Evolutionary conservation across 139 green algal genomes (phyloP).

Genomic region (Volvox reticuliferus): DNA sequence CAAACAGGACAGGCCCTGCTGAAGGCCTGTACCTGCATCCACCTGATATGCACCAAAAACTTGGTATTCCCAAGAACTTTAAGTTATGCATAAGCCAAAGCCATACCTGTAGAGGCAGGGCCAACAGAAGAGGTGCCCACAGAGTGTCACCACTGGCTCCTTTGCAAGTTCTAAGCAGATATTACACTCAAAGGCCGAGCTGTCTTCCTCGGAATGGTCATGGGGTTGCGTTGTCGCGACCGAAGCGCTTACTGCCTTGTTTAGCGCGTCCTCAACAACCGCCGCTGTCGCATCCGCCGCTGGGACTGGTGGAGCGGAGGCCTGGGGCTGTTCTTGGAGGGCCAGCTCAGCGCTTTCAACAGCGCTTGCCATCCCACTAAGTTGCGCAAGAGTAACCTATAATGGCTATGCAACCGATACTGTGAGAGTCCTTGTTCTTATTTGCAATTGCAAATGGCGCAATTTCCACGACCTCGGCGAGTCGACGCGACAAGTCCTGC

Average conservation of each 20-base stretch:
- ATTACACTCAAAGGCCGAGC: constrained; percentile 90
- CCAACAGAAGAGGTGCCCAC: constrained; percentile 98
- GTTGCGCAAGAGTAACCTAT: background rate
- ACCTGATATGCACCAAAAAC: constrained; percentile 61
- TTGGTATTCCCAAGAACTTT: no score
- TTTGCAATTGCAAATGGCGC: no score
- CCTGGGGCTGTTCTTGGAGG: background rate
- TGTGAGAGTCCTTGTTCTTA: no score
- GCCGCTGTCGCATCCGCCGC: background rate
- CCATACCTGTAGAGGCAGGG: constrained; percentile 89
- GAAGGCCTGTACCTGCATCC: constrained; percentile 85
- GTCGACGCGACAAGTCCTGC: no score
- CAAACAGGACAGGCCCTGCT: constrained; percentile 89
- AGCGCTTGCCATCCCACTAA: background rate
- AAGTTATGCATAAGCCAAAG: background rate
- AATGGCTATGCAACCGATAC: no score
- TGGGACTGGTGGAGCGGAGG: background rate
- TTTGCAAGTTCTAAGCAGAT: constrained; percentile 94
- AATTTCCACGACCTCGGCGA: no score
- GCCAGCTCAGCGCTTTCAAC: background rate
- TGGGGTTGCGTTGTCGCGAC: background rate
- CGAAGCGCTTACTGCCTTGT: background rate
- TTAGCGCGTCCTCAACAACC: background rate
- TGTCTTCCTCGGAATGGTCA: constrained; percentile 49
- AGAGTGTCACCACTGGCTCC: constrained; percentile 95